These are phyloP conservation scores for Geranium rotundifolium DNA, from an alignment of 345 rosid genomes.

Conservation along the genomic window DNA sequence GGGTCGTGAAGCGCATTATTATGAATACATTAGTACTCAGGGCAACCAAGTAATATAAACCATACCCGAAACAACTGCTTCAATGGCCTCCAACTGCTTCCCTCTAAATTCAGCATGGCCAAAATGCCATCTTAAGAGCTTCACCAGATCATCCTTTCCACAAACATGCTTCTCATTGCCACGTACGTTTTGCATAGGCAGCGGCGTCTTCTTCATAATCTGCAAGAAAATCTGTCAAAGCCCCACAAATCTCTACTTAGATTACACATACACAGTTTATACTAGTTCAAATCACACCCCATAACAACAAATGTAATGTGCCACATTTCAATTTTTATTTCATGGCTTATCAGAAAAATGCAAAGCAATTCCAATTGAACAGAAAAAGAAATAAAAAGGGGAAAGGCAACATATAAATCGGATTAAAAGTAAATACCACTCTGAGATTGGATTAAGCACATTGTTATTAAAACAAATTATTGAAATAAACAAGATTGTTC, in stretches of 20 bases:
- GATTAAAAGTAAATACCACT: background rate
- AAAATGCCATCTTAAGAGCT: slow-evolving; percentile 91
- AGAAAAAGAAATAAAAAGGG: too few species aligned
- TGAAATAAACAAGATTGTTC: too few species aligned
- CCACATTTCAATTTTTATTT: too few species aligned
- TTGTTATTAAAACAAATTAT: too few species aligned
- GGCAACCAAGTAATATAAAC: too few species aligned
- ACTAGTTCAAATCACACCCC: too few species aligned
- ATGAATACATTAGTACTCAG: background rate
- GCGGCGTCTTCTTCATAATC: slow-evolving; percentile 63
- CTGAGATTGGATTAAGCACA: background rate
- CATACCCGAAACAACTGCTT: slow-evolving; percentile 71
- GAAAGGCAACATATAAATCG: too few species aligned
- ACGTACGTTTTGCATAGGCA: slow-evolving; percentile 44
- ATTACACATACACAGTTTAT: too few species aligned
- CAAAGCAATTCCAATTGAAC: background rate
- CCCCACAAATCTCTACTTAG: too few species aligned
- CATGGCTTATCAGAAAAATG: background rate
- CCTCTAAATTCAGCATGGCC: slow-evolving; percentile 77
- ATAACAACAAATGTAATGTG: too few species aligned
- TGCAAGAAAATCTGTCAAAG: background rate
- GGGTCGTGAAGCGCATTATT: background rate
- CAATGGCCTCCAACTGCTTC: slow-evolving; percentile 80
- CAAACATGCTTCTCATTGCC: slow-evolving; percentile 19
- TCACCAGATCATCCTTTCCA: slow-evolving; percentile 62